These are phyloP conservation scores for Aureobasidium zeae DNA, from an alignment of 2,329 filamentous ascomycete species.

Conservation along the genomic window DNA sequence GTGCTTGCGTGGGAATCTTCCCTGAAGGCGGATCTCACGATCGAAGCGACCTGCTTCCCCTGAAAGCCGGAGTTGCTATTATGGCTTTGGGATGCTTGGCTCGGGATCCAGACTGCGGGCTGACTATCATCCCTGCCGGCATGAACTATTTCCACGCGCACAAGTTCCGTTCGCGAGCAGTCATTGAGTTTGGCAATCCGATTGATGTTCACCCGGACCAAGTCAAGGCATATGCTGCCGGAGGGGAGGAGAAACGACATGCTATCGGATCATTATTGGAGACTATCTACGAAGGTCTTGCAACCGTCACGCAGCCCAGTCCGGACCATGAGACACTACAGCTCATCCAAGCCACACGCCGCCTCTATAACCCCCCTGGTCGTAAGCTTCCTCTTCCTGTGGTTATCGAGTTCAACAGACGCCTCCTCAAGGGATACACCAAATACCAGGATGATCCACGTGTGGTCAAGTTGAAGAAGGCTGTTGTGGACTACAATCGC, in stretches of 20 bases:
- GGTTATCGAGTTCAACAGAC: conserved; percentile 86
- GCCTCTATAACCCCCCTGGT: conserved; percentile 87
- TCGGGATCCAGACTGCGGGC: conserved; percentile 71
- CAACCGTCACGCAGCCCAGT: conserved; percentile 80
- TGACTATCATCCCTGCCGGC: conserved; percentile 91
- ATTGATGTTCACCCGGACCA: conserved; percentile 76
- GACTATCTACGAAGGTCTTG: conserved; percentile 73
- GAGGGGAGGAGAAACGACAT: conserved; percentile 60
- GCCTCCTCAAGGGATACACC: conserved; percentile 82
- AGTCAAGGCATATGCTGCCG: conserved; percentile 74
- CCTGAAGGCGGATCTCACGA: conserved; percentile 95
- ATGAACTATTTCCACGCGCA: conserved; percentile 99
- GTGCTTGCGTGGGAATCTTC: conserved; percentile 91
- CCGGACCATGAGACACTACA: conserved; percentile 87
- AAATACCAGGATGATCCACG: conserved; percentile 85
- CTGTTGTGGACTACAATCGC: conserved; percentile 77
- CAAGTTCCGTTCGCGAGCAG: conserved; percentile 92
- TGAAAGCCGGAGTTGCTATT: conserved; percentile 94
- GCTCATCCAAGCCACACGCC: conserved; percentile 84
- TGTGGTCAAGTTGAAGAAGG: conserved; percentile 63
- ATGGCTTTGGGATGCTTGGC: conserved; percentile 91
- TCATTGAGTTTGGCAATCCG: conserved; percentile 87
- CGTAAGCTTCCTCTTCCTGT: conserved; percentile 88
- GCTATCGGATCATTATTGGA: conserved; percentile 80
- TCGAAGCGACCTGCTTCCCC: conserved; percentile 79